Base-by-base conservation (phyloP, 2,329 filamentous ascomycete genomes). In the Lithohypha guttulata region DNA sequence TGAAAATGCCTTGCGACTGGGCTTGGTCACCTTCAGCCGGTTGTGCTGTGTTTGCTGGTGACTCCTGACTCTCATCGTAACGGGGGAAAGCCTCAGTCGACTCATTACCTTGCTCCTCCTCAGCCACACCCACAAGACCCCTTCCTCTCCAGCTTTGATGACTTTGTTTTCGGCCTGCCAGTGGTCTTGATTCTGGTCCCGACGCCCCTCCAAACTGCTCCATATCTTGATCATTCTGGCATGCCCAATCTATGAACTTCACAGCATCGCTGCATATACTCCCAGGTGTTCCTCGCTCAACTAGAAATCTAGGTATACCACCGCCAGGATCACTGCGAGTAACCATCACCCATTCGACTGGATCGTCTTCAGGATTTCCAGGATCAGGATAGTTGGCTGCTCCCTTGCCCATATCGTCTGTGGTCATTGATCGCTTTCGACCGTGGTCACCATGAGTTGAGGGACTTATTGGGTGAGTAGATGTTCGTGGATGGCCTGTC, bases 301-400 rank as follows among this genome's bases (percentile, higher is more conserved):
- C 84, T 71, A 94, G 79, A 61, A 91, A 93, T 10, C 83, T 73
- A 1, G 86, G 86, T 13, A 94, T 86, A 43, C 77, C 89, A 37
- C 86, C 86, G 8, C 86, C 86, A 2, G 86, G 85, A 51, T 94
- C 85, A 56, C 82, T 89, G 34, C 86, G 71, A 1, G 85, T 93
- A 13, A 93, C 76, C 86, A 94, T 94, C 44, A 91, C 73, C 86
- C 86, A 94, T 58, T 94, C 86, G 2, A 94, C 71, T 0, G 78
- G 76, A 48, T 79, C 79, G 6, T 63, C 59, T 47, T 78, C 73
- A 2, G 65, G 60, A 22, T 72, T 65, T n/a, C 62, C 59, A 1
- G 55, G 48, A 32, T 42, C 46, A 14, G 13, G 35, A 8, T 14
- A 11, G 15, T 28, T n/a, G 11, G 20, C 9, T 13, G 14, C 17